Evolutionary conservation across 768 basidiomycete species (phyloP), one percentile per base, ranked within the genome.

Genomic region (Sistotremastrum suecicum): DNA sequence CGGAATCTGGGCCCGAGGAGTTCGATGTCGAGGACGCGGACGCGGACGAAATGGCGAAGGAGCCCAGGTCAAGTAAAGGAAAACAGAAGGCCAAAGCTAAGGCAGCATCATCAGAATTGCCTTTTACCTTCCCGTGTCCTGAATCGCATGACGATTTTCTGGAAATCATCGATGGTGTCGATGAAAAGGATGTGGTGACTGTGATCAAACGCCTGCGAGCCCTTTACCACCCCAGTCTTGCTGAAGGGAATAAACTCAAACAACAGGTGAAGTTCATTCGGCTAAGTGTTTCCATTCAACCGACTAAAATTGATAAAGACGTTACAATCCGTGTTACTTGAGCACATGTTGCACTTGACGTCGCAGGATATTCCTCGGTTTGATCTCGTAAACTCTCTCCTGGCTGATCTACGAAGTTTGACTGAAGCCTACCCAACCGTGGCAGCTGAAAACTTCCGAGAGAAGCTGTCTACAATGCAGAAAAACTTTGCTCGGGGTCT

Each of bases 81-180:
- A 45, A 42, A 41, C 11, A 8, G 40, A 49, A 42, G 32, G 50
- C 57, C 1, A 55, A 53, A 37, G 56, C 57, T 7, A 71, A 75
- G 44, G 20, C 20, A 20, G 20, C 20, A 20, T 20, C 20, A 20
- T 20, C 20, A 20, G 87, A 89, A 47, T 70, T 98, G 3, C 95
- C 95, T 0, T 99, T 76, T 60, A 97, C 88, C 1, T 98, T 97
- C 61, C 72, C 84, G 38, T 94, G 90, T 55, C 95, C 95, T 0
- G 61, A 72, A 10, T 78, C 68, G 7, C 91, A 98, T 54, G 85
- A 87, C 40, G 89, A 94, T 48, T 84, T 98, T 52, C 70, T 94
- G n/a, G 75, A 82, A 28, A 81, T 94, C 10, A 58, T 97, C 2
- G 74, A 82, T 12, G 71, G 69, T 37, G 60, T 91, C 11, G 69